phyloP scores from a whole-genome alignment of 768 basidiomycete genomes.

The Hygrocybe coccinea region DNA sequence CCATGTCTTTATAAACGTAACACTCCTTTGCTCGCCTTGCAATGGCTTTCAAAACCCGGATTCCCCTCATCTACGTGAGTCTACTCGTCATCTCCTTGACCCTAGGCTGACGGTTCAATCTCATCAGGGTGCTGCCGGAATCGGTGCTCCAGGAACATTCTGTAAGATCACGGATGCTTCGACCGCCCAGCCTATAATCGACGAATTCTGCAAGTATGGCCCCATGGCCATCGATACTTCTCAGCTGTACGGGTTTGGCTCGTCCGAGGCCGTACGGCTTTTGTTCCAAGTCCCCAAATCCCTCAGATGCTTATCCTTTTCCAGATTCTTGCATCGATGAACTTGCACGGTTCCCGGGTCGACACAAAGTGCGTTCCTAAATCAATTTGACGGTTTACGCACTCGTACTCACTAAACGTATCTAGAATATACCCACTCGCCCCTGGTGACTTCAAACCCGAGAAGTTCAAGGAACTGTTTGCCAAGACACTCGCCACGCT shows the following conservation, averaged over 20 bases:
- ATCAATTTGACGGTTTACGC: too few species aligned
- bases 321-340: slow-evolving; percentile 36
- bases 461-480: slow-evolving; percentile 35
- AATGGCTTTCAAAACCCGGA: slow-evolving; percentile 18
- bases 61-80: slow-evolving; percentile 24
- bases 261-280: slow-evolving; percentile 40
- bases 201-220: slow-evolving; percentile 36
- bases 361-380: slow-evolving; percentile 56
- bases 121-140: slow-evolving; percentile 42
- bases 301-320: not conserved
- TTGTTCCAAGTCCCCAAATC: not conserved
- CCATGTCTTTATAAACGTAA: not conserved
- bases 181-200: slow-evolving; percentile 40
- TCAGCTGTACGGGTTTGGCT: slow-evolving; percentile 40
- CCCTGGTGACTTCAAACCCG: slow-evolving; percentile 41
- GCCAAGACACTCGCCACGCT: slow-evolving; percentile 36
- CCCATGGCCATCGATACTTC: slow-evolving; percentile 44
- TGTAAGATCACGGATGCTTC: slow-evolving; percentile 34
- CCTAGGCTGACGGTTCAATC: not conserved
- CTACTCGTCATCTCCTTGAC: too few species aligned
- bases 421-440: slow-evolving; percentile 38
- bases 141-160: slow-evolving; percentile 38
- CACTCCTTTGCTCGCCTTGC: not conserved
- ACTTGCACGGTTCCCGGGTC: slow-evolving; percentile 34
- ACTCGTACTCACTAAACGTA: not conserved